Evolutionary conservation across 768 basidiomycete species (phyloP), one percentile per base, ranked within the genome.

Genomic region (Lanmaoa pseudosensibilis): DNA sequence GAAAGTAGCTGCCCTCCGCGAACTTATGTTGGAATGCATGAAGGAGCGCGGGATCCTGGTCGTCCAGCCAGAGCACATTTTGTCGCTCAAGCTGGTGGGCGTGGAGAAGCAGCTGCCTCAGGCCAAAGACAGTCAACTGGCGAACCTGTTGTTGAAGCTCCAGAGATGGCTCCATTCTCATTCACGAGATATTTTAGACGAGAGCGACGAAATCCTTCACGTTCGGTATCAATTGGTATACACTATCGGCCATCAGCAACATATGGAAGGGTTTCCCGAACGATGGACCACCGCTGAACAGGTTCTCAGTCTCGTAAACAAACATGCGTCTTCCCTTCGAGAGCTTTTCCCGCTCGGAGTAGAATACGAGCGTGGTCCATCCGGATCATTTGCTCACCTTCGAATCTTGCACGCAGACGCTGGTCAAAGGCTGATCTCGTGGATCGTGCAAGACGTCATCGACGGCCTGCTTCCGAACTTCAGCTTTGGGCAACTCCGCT

Each of bases 61-160:
- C 0, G 55, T 71, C 12, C 83, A 84, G 46, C 83, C 83, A 0
- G 82, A 84, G 45, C 80, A 84, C 30, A 68, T 82, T 13, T 70
- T 84, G 3, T 84, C 83, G 0, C 78, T 80, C 55, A 73, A 75
- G 58, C 69, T 84, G 18, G 75, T 79, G 73, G 73, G 71, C 4
- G 65, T 82, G 23, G 77, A 84, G 53, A 67, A 60, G 33, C 65
- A 69, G 30, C 52, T 74, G 11, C 30, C 34, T 16, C 44, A 13
- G 16, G n/a, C 8, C 8, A 6, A 16, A 9, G 36, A 48, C 10
- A 4, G 1, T 4, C 16, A 52, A 6, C 55, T 60, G 13, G 59
- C 66, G 8, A 13, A 41, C 8, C 21, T 37, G 4, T 57, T 79
- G 7, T 50, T 77, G 38, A 46, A 65, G 8, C 51, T 68, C n/a